A percentile compares a stretch with the other conserved stretches of the same genome.
Conservation (phyloP, 2,329 filamentous ascomycete species). For the Colletotrichum simmondsii region DNA sequence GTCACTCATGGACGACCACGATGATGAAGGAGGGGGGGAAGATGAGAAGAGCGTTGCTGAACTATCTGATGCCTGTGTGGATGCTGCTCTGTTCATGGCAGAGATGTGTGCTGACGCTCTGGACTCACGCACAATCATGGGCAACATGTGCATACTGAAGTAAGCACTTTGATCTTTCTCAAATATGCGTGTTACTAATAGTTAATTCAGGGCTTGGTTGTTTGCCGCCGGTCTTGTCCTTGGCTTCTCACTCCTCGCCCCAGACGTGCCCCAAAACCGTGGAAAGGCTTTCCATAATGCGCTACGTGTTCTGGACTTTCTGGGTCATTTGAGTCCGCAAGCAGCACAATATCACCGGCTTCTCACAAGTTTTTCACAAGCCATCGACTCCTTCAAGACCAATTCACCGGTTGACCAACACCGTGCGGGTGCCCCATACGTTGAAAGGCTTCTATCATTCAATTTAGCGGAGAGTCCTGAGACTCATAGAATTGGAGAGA, state of each 20-base stretch:
- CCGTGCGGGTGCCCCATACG: background rate
- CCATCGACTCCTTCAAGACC: background rate
- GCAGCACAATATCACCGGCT: constrained; percentile 9
- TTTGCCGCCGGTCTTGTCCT: constrained; percentile 68
- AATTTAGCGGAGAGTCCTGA: background rate
- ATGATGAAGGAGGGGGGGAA: constrained; percentile 35
- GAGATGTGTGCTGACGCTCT: constrained; percentile 63
- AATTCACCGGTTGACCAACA: background rate
- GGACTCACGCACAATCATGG: constrained; percentile 54
- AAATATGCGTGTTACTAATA: too few species aligned
- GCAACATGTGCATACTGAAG: constrained; percentile 71
- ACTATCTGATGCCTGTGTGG: constrained; percentile 64
- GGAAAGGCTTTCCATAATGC: constrained; percentile 3
- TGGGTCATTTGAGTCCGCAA: background rate
- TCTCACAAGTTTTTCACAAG: constrained; percentile 5
- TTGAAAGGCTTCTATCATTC: constrained; percentile 6
- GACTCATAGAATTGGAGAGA: too few species aligned
- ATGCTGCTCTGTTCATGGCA: constrained; percentile 65
- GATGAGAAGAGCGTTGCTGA: constrained; percentile 16
- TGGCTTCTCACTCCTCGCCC: constrained; percentile 50
- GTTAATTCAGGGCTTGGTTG: constrained; percentile 38
- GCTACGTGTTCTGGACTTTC: background rate
- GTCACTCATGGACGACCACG: constrained; percentile 38
- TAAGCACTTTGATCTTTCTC: constrained; percentile 42
- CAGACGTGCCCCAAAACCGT: background rate